phyloP scores from a whole-genome alignment of 805 yeast genomes.

The Hanseniaspora opuntiae region DNA sequence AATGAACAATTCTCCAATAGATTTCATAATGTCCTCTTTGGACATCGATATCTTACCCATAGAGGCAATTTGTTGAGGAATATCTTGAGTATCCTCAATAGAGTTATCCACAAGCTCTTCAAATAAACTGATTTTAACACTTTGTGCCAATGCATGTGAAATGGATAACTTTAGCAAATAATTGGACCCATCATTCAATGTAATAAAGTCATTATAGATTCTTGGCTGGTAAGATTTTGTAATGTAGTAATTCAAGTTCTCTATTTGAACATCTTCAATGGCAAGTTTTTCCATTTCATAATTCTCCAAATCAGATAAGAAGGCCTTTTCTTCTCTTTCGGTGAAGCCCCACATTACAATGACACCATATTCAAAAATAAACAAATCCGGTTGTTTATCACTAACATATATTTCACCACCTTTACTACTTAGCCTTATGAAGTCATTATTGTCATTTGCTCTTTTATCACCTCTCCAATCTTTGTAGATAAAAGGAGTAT shows the following conservation, averaged over 20 bases:
- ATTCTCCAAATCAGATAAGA: conserved; percentile 70
- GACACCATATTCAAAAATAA: conserved; percentile 93
- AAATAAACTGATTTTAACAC: conserved; percentile 85
- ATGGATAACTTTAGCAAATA: conserved; percentile 86
- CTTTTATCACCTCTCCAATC: conserved; percentile 56
- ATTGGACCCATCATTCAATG: conserved; percentile 74
- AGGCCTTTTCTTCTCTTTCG: conserved; percentile 65
- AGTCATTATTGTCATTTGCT: conserved; percentile 28
- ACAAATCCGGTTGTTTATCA: conserved; percentile 61
- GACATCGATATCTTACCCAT: conserved; percentile 93
- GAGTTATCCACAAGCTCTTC: conserved; percentile 95
- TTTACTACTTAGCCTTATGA: conserved; percentile 72
- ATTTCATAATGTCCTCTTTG: conserved; percentile 89
- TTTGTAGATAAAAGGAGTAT: conserved; percentile 73
- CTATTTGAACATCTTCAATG: conserved; percentile 77
- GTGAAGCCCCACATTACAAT: conserved; percentile 93
- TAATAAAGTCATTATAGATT: conserved; percentile 87
- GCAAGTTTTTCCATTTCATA: conserved; percentile 87
- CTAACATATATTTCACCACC: conserved; percentile 91
- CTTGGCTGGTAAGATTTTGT: conserved; percentile 92
- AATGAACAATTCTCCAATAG: conserved; percentile 90
- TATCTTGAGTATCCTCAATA: conserved; percentile 91
- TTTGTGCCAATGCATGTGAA: conserved; percentile 90
- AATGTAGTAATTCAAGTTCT: conserved; percentile 87
- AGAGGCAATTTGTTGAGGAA: conserved; percentile 88